These are phyloP conservation scores for Melampsora occidentalis DNA, from an alignment of 1,284 basidiomycete species.

Conservation along the genomic window DNA sequence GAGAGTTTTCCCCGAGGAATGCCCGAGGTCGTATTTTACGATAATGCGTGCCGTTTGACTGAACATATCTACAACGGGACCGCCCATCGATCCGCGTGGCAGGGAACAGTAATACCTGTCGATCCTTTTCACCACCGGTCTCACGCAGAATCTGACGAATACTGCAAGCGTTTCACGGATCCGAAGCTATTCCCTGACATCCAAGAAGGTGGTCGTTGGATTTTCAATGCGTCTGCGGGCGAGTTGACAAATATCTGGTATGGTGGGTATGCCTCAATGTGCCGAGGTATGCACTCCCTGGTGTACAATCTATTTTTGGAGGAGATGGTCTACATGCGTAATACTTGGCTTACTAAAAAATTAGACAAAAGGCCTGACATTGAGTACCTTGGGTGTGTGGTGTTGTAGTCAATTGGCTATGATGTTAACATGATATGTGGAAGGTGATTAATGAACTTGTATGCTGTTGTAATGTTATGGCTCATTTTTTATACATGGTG, in stretches of 20 bases:
- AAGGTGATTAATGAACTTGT: too few species aligned
- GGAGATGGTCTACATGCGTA: not conserved
- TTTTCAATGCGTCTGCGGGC: not conserved
- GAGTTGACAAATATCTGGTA: constrained; percentile 1
- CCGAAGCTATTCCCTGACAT: not conserved
- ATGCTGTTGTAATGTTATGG: too few species aligned
- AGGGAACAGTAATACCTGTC: not conserved
- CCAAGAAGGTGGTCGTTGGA: not conserved
- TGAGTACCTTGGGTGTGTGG: too few species aligned
- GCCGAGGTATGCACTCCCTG: not conserved
- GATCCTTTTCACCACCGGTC: not conserved
- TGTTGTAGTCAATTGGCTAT: too few species aligned
- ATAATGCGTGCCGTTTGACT: not conserved
- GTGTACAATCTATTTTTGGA: not conserved
- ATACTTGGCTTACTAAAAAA: not conserved
- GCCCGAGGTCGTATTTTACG: not conserved
- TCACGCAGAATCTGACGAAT: not conserved
- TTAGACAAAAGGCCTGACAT: not conserved
- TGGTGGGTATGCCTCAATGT: not conserved
- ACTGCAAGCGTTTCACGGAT: not conserved
- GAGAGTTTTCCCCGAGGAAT: not conserved
- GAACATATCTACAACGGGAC: not conserved
- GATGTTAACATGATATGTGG: too few species aligned
- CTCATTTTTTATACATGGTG: too few species aligned
- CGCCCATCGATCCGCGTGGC: not conserved